Evolutionary conservation across 495 filamentous ascomycete genomes (phyloP), one percentile per base, ranked within the genome.

Genomic region (Xylaria scruposa): DNA sequence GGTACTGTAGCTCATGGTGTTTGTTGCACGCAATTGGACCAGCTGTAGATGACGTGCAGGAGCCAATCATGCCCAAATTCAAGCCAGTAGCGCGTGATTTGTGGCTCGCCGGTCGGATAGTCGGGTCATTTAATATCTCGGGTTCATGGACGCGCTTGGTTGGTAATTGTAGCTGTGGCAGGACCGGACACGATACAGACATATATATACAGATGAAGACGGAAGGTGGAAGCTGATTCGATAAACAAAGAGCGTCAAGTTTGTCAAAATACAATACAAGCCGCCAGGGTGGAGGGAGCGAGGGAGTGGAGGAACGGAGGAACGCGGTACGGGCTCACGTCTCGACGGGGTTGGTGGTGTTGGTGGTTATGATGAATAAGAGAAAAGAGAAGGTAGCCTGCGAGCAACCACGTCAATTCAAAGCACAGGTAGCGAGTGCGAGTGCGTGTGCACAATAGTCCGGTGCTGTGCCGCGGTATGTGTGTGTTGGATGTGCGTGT

Each of bases 271-370:
- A 19, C 13, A 59, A 59, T 17, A 19, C 31, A 7, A 19, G 7
- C 31, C 13, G 54, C 19, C 29, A 4, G 29, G 13, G 4, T 10
- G 6, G 58, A 33, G 29, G 24, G 15, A 38, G 21, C 33, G 17
- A 38, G 17, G 31, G 58, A 21, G 38, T 26, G 54, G 31, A 26
- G 54, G 26, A 29, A 0, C 26, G 12, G 15, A 19, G n/a, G 54
- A 12, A 40, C 58, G 58, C 58, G 58, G 58, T 33, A 38, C 19
- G 24, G 58, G 31, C 33, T 60, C 58, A 38, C 31, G 58, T 60
- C 58, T 60, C 53, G 26, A 31, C 26, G 58, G 58, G 31, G 54
- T 59, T 54, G 24, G 53, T 12, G 24, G 21, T 56, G 26, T 0
- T 21, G 10, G 24, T 4, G 53, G 21, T 12, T 21, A 51, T 24